These are phyloP conservation scores for Malassezia obtusa DNA, from an alignment of 1,284 basidiomycete species.

Conservation along the genomic window DNA sequence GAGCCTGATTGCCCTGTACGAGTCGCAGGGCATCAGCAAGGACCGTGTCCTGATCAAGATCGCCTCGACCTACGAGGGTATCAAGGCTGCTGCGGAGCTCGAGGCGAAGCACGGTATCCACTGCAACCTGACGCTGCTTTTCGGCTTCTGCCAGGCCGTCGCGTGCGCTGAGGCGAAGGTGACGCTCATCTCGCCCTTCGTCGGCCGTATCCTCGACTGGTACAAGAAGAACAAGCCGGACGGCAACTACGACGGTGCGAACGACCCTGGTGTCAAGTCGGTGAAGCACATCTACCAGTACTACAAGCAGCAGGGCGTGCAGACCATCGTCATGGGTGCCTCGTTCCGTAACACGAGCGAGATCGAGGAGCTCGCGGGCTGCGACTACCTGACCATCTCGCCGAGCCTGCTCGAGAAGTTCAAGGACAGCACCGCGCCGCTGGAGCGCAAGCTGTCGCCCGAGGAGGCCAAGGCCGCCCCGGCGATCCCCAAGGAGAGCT, in stretches of 20 bases:
- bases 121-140: constrained; percentile 96
- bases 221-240: constrained; percentile 43
- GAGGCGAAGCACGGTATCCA: constrained; percentile 80
- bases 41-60: constrained; percentile 94
- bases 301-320: constrained; percentile 97
- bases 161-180: constrained; percentile 96
- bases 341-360: constrained; percentile 82
- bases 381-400: constrained; percentile 87
- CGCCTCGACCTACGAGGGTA: constrained; percentile 98
- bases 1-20: constrained; percentile 87
- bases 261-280: constrained; percentile 92
- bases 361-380: constrained; percentile 87
- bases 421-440: constrained; percentile 64
- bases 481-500: constrained; percentile 69
- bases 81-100: constrained; percentile 92
- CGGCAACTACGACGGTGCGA: constrained; percentile 47
- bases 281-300: constrained; percentile 90
- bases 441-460: constrained; percentile 76
- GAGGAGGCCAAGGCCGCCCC: constrained; percentile 58
- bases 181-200: constrained; percentile 97
- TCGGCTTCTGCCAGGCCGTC: constrained; percentile 95
- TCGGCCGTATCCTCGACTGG: constrained; percentile 61
- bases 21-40: constrained; percentile 76
- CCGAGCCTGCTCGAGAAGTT: constrained; percentile 85
- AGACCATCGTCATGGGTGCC: constrained; percentile 99